These are phyloP conservation scores for Phaeosphaeria sp. DNA, from an alignment of 2,329 filamentous ascomycete species.

Conservation along the genomic window DNA sequence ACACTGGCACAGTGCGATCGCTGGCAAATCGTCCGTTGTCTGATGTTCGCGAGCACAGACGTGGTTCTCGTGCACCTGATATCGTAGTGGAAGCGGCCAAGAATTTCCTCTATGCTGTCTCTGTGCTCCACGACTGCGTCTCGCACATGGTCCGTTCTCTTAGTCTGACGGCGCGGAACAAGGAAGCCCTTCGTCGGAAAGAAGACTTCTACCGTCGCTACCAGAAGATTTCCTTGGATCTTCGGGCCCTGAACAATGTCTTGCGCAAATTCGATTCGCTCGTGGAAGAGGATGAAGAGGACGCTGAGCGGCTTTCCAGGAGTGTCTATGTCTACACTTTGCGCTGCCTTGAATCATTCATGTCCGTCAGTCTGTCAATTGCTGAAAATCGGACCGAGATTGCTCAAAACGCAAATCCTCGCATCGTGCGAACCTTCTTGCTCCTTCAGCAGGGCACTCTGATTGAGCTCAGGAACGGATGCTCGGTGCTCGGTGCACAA, in stretches of 20 bases:
- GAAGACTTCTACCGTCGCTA: constrained; percentile 61
- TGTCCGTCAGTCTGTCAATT: constrained; percentile 45
- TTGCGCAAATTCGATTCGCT: constrained; percentile 58
- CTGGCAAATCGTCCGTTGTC: constrained; percentile 60
- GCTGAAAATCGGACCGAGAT: constrained; percentile 54
- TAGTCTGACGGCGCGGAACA: constrained; percentile 50
- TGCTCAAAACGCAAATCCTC: constrained; percentile 62
- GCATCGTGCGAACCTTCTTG: constrained; percentile 65
- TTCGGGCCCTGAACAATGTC: constrained; percentile 64
- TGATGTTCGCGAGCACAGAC: constrained; percentile 64
- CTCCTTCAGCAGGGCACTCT: constrained; percentile 65
- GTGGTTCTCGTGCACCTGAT: constrained; percentile 54
- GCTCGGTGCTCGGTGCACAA: constrained; percentile 56
- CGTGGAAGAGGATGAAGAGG: constrained; percentile 59
- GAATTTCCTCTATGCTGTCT: constrained; percentile 62
- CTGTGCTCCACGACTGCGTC: constrained; percentile 54
- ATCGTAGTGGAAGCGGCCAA: constrained; percentile 64
- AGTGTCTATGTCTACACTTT: constrained; percentile 44
- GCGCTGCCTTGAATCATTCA: constrained; percentile 45
- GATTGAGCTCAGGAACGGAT: constrained; percentile 66
- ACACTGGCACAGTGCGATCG: constrained; percentile 42
- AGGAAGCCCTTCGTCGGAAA: constrained; percentile 49
- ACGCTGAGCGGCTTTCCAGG: constrained; percentile 47
- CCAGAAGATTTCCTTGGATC: constrained; percentile 62
- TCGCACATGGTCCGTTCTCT: constrained; percentile 46